A percentile compares a stretch with the other conserved stretches of the same genome.
These are phyloP conservation scores for Helicosporidium sp. DNA, from an alignment of 139 green algal genomes.

Conservation along the genomic window DNA sequence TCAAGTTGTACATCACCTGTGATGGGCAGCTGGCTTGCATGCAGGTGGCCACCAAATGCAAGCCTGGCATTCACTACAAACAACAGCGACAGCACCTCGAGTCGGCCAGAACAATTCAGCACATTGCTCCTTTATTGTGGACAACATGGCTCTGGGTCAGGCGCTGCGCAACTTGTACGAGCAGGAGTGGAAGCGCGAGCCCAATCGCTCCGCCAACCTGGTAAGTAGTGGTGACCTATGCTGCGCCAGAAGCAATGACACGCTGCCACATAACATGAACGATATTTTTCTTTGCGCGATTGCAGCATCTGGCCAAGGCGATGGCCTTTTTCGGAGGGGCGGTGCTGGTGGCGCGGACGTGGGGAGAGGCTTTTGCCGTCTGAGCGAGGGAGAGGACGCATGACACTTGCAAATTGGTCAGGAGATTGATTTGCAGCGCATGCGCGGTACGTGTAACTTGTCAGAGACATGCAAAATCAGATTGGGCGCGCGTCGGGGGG, in stretches of 20 bases:
- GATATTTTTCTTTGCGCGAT: not conserved
- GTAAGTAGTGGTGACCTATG: constrained; percentile 3
- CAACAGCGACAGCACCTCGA: too few species aligned
- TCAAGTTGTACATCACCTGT: too few species aligned
- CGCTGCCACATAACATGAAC: not conserved
- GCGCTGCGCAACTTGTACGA: too few species aligned
- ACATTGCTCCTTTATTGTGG: too few species aligned
- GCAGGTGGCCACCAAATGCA: too few species aligned
- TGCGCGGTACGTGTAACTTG: not conserved
- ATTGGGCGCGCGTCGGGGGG: not conserved
- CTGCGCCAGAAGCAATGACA: not conserved
- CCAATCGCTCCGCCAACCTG: constrained; percentile 7
- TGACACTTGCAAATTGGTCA: too few species aligned
- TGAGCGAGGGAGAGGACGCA: too few species aligned
- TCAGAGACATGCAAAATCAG: not conserved
- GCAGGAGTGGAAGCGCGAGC: constrained; percentile 12
- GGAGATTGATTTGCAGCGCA: not conserved
- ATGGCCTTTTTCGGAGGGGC: constrained; percentile 19
- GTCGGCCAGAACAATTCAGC: too few species aligned
- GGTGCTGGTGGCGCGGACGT: constrained; percentile 18
- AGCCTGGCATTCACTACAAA: too few species aligned
- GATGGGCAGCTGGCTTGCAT: too few species aligned
- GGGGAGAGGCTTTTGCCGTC: constrained; percentile 17
- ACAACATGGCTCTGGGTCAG: too few species aligned
- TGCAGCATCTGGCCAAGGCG: constrained; percentile 21